A percentile compares a stretch with the other conserved stretches of the same genome.
Conservation (phyloP, 2,329 filamentous ascomycete species). For the Tolypocladium ovalisporum region DNA sequence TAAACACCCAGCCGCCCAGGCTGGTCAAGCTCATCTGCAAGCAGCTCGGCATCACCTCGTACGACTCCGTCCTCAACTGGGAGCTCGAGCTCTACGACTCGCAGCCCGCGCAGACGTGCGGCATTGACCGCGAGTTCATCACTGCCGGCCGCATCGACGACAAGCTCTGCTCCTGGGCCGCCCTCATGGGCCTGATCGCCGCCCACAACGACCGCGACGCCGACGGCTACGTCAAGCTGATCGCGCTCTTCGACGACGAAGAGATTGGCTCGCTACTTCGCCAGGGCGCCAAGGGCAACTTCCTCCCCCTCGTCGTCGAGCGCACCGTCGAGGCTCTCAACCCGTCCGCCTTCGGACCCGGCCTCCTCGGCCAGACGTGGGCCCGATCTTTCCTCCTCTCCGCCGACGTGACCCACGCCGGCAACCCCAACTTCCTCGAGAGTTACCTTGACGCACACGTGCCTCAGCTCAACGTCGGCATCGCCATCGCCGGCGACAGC, state of each 20-base stretch:
- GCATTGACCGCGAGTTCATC: conserved; percentile 86
- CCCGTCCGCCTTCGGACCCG: conserved; percentile 40
- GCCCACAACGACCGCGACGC: conserved; percentile 39
- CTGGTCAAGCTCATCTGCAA: conserved; percentile 74
- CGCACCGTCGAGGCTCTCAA: conserved; percentile 64
- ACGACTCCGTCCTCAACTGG: conserved; percentile 80
- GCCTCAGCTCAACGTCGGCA: conserved; percentile 78
- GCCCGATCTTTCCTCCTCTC: conserved; percentile 88
- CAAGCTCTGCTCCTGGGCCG: conserved; percentile 92
- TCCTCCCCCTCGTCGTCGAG: conserved; percentile 71
- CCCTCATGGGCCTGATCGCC: conserved; percentile 71
- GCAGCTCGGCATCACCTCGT: conserved; percentile 62
- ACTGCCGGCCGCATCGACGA: conserved; percentile 94
- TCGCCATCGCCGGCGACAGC: conserved; percentile 68
- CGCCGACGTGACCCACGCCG: conserved; percentile 86
- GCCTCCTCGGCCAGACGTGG: conserved; percentile 68
- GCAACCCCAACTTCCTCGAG: conserved; percentile 85
- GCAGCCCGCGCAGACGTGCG: conserved; percentile 73
- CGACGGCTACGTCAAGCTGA: conserved; percentile 71
- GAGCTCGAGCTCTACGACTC: conserved; percentile 91
- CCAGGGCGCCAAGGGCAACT: conserved; percentile 83
- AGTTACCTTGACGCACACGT: conserved; percentile 79
- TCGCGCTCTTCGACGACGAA: conserved; percentile 93
- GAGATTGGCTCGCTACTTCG: conserved; percentile 87
- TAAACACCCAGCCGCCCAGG: conserved; percentile 71